These are phyloP conservation scores for Exsudoporus frostii DNA, from an alignment of 768 basidiomycete species.

Conservation along the genomic window DNA sequence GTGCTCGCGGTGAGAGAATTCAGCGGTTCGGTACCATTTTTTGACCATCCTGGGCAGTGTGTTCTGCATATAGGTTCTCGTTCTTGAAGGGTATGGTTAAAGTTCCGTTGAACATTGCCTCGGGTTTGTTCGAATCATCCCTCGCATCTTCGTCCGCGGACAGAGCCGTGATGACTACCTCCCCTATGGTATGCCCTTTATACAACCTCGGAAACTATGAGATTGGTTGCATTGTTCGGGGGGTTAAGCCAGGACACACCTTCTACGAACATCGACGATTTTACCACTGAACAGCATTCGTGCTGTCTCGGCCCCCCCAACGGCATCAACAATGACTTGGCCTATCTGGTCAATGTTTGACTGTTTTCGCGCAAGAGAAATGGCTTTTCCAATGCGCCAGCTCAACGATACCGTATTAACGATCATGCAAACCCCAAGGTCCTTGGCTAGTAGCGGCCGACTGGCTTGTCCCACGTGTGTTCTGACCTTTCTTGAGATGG, in stretches of 20 bases:
- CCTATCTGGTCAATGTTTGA: constrained; percentile 41
- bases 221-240: not conserved
- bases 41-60: constrained; percentile 31
- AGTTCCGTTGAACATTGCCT: constrained; percentile 26
- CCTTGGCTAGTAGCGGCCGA: constrained; percentile 37
- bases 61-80: constrained; percentile 53
- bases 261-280: constrained; percentile 48
- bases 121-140: constrained; percentile 19
- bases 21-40: constrained; percentile 12
- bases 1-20: not conserved
- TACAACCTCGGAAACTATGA: constrained; percentile 19
- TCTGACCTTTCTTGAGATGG: constrained; percentile 8
- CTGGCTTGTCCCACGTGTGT: constrained; percentile 45
- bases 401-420: constrained; percentile 54
- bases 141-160: constrained; percentile 28
- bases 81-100: constrained; percentile 61
- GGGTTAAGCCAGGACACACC: constrained; percentile 9
- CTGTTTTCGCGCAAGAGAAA: constrained; percentile 48
- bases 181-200: constrained; percentile 41
- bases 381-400: constrained; percentile 61
- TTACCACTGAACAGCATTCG: constrained; percentile 56
- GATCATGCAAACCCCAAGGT: constrained; percentile 41
- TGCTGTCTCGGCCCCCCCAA: constrained; percentile 35
- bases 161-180: constrained; percentile 32
- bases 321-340: constrained; percentile 33